A percentile compares a stretch with the other conserved stretches of the same genome.
These are phyloP conservation scores for Halophytophthora polymorphica DNA, from an alignment of 352 stramenopile genomes.

Conservation along the genomic window DNA sequence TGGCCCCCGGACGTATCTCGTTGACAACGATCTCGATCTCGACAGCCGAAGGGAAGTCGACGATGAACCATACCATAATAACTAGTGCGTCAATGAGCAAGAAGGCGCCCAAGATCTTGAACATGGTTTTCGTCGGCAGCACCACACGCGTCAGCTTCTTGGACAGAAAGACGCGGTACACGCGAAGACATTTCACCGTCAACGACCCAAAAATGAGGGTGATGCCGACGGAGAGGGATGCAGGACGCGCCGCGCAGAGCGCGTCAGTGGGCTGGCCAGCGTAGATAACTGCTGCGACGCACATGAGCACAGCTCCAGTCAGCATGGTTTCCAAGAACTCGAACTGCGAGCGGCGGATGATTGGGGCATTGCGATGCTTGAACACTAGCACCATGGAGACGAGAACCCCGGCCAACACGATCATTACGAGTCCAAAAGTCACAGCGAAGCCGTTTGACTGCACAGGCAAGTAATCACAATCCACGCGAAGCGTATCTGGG, in stretches of 20 bases:
- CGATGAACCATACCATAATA: slow-evolving; percentile 30
- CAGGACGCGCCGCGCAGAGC: slow-evolving; percentile 31
- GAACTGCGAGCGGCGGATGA: slow-evolving; percentile 47
- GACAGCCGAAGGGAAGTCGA: slow-evolving; percentile 31
- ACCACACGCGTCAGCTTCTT: slow-evolving; percentile 40
- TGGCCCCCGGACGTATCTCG: slow-evolving; percentile 32
- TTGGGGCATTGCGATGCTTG: slow-evolving; percentile 27
- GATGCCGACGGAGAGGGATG: slow-evolving; percentile 36
- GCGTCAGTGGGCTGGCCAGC: slow-evolving; percentile 22
- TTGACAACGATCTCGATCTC: slow-evolving; percentile 11
- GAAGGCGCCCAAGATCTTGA: slow-evolving; percentile 40
- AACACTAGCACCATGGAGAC: slow-evolving; percentile 24
- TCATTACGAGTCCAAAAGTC: slow-evolving; percentile 5
- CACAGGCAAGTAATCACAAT: slow-evolving; percentile 39
- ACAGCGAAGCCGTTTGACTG: slow-evolving; percentile 19
- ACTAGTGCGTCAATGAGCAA: slow-evolving; percentile 35
- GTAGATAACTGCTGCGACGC: slow-evolving; percentile 24
- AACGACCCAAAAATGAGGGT: slow-evolving; percentile 44
- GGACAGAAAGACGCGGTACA: slow-evolving; percentile 55
- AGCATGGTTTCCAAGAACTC: slow-evolving; percentile 44
- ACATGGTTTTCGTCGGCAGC: slow-evolving; percentile 30
- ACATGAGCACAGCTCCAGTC: slow-evolving; percentile 34
- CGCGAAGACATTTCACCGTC: slow-evolving; percentile 46
- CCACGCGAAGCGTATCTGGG: slow-evolving; percentile 17
- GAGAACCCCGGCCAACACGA: slow-evolving; percentile 15